Conservation (phyloP, 306 rosid species). For the Chamaecrista fasciculata region DNA sequence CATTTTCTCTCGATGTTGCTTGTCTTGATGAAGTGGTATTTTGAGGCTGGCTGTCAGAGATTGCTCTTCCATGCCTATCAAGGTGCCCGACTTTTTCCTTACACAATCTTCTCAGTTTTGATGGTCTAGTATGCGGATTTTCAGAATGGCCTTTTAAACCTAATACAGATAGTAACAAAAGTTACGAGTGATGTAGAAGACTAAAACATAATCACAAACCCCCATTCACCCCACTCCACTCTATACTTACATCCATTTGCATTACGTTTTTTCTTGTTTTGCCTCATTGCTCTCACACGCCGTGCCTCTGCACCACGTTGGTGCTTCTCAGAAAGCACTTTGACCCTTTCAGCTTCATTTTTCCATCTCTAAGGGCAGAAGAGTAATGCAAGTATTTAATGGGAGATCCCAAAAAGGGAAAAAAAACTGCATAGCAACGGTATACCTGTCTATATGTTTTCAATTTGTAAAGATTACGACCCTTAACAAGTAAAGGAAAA, state of each 20-base stretch:
- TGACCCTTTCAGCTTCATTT: slow-evolving; percentile 61
- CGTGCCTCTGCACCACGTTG: slow-evolving; percentile 72
- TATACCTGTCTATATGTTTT: slow-evolving; percentile 73
- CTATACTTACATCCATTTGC: slow-evolving; percentile 43
- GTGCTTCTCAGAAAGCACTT: slow-evolving; percentile 78
- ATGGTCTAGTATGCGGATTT: slow-evolving; percentile 31
- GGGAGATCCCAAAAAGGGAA: background rate
- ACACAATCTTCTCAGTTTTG: slow-evolving; percentile 32
- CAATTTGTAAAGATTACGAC: slow-evolving; percentile 75
- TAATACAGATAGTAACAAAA: slow-evolving; percentile 26
- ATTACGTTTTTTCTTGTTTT: slow-evolving; percentile 34
- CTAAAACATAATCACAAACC: slow-evolving; percentile 1
- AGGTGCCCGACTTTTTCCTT: slow-evolving; percentile 33
- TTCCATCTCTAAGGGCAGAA: slow-evolving; percentile 60
- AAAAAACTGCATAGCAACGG: background rate
- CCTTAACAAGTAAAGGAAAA: slow-evolving; percentile 75
- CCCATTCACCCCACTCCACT: background rate
- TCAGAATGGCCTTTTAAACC: slow-evolving; percentile 37
- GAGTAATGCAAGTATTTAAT: slow-evolving; percentile 26
- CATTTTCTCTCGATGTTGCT: slow-evolving; percentile 32
- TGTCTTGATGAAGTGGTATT: slow-evolving; percentile 27
- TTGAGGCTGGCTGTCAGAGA: slow-evolving; percentile 22
- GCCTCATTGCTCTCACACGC: slow-evolving; percentile 45
- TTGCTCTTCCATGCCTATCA: slow-evolving; percentile 26
- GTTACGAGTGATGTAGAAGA: slow-evolving; percentile 18